Evolutionary conservation across 257 asterid genomes (phyloP).

Genomic region (Solanum rostratum): DNA sequence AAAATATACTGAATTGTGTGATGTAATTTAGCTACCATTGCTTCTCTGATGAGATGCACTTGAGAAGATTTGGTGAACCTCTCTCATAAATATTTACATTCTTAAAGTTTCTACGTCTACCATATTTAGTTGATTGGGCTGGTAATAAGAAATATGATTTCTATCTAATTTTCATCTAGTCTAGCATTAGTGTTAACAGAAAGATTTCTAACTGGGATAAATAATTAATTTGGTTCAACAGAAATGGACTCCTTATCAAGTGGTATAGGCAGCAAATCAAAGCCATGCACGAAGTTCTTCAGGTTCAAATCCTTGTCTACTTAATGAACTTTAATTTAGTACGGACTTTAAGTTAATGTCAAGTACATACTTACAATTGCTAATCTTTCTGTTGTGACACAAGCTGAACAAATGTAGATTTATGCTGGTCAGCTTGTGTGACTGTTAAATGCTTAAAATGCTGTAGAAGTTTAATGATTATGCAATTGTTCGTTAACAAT

Average conservation of each 20-base stretch:
- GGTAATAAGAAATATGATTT: neutral
- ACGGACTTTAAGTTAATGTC: neutral
- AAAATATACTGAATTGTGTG: neutral
- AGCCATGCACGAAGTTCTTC: conserved; percentile 99
- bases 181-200: conserved; percentile 11
- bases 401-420: neutral
- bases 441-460: neutral
- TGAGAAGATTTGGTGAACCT: neutral
- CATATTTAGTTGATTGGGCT: neutral
- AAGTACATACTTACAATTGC: conserved; percentile 8
- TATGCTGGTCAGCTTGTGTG: conserved; percentile 9
- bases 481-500: neutral
- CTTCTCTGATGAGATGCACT: neutral
- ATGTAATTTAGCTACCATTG: neutral
- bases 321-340: conserved; percentile 17
- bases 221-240: conserved; percentile 84
- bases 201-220: conserved; percentile 47
- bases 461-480: neutral
- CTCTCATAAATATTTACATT: neutral
- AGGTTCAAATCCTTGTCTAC: conserved; percentile 81
- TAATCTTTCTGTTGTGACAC: neutral
- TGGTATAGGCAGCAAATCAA: conserved; percentile 99
- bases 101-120: neutral
- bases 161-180: conserved; percentile 1
- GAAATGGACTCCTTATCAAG: conserved; percentile 81